phyloP scores from a whole-genome alignment of 345 rosid genomes.

The Sisymbrium altissimum region DNA sequence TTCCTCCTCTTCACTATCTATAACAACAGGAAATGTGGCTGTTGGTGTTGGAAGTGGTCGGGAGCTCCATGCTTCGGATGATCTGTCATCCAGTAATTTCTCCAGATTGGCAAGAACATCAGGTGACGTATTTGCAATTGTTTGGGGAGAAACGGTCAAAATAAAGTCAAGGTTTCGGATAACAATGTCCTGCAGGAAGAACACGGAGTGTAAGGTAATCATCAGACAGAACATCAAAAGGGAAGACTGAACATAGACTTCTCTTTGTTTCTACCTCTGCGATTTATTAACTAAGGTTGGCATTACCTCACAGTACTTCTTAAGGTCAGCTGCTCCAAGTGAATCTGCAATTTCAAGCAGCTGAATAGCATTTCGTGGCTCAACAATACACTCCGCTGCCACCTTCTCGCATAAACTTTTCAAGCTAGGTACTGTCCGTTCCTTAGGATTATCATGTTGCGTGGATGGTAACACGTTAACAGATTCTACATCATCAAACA shows the following conservation, averaged over 20 bases:
- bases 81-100: slow-evolving; percentile 67
- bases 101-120: slow-evolving; percentile 82
- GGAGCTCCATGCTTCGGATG: slow-evolving; percentile 87
- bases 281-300: neutral
- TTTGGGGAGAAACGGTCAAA: slow-evolving; percentile 58
- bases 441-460: slow-evolving; percentile 34
- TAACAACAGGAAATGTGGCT: slow-evolving; percentile 71
- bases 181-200: slow-evolving; percentile 67
- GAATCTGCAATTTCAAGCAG: slow-evolving; percentile 95
- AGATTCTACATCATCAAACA: slow-evolving; percentile 53
- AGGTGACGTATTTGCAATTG: slow-evolving; percentile 63
- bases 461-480: slow-evolving; percentile 21
- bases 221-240: neutral
- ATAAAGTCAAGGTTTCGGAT: slow-evolving; percentile 87
- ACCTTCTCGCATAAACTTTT: slow-evolving; percentile 81
- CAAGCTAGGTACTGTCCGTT: slow-evolving; percentile 58
- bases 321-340: slow-evolving; percentile 78
- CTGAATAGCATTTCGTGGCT: slow-evolving; percentile 84
- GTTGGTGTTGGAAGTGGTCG: slow-evolving; percentile 87
- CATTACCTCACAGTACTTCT: slow-evolving; percentile 87
- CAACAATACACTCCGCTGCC: slow-evolving; percentile 89
- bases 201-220: slow-evolving; percentile 10
- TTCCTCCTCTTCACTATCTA: slow-evolving; percentile 83
- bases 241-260: neutral
- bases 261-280: neutral